Evolutionary conservation across 768 basidiomycete genomes (phyloP).

Genomic region (Rhizopogon vesiculosus): DNA sequence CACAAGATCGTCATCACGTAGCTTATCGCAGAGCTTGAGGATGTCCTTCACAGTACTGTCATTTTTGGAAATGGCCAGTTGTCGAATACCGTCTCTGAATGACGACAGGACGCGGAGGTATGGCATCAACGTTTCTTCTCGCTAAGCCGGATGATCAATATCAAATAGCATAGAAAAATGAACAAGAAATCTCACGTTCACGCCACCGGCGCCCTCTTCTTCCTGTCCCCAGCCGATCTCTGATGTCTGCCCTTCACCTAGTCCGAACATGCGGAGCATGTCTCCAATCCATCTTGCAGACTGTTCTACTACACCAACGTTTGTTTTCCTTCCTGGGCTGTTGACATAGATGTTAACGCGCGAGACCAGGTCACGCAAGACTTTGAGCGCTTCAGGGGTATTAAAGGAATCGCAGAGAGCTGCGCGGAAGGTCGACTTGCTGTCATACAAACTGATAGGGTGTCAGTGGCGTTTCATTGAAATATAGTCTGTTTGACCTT

Average conservation of each 20-base stretch:
- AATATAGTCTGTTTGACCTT: conserved; percentile 38
- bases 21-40: conserved; percentile 79
- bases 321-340: conserved; percentile 49
- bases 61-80: conserved; percentile 69
- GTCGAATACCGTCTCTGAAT: conserved; percentile 88
- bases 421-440: conserved; percentile 73
- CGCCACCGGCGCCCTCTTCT: conserved; percentile 29
- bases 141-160: conserved; percentile 38
- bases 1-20: conserved; percentile 86
- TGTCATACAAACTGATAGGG: conserved; percentile 57
- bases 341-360: conserved; percentile 87
- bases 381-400: conserved; percentile 76
- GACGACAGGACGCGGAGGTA: conserved; percentile 81
- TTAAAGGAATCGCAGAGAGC: conserved; percentile 98
- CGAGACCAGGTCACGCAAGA: conserved; percentile 78
- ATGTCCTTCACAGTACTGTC: conserved; percentile 73
- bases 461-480: conserved; percentile 5
- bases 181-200: conserved; percentile 37
- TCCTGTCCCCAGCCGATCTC: conserved; percentile 88
- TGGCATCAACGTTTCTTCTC: conserved; percentile 83
- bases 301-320: conserved; percentile 60
- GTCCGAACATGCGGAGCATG: conserved; percentile 77
- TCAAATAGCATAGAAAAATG: neutral
- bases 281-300: conserved; percentile 64
- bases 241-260: conserved; percentile 61